A percentile compares a stretch with the other conserved stretches of the same genome.
These are phyloP conservation scores for Neurospora tetrasperma DNA, from an alignment of 495 filamentous ascomycete species.

Conservation along the genomic window DNA sequence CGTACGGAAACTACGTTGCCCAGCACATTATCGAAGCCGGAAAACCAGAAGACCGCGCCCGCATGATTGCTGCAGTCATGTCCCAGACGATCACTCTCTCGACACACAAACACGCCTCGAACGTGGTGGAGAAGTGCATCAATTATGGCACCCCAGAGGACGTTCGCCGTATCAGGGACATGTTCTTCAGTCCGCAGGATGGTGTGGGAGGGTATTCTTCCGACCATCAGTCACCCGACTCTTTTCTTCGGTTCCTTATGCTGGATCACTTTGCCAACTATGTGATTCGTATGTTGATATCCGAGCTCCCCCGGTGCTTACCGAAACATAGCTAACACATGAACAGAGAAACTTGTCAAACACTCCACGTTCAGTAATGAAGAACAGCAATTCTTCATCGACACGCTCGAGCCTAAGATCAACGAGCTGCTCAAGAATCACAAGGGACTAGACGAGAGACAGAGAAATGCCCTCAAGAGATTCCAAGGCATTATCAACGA, in stretches of 20 bases:
- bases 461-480: conserved; percentile 47
- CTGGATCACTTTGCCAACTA: conserved; percentile 94
- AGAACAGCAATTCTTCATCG: not conserved
- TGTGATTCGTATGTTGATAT: conserved; percentile 71
- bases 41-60: conserved; percentile 58
- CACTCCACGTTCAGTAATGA: not conserved
- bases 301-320: no score
- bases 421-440: not conserved
- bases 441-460: not conserved
- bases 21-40: conserved; percentile 90
- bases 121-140: conserved; percentile 95
- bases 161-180: conserved; percentile 58
- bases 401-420: not conserved
- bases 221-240: conserved; percentile 32
- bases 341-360: conserved; percentile 29
- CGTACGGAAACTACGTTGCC: conserved; percentile 94
- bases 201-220: conserved; percentile 26
- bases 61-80: conserved; percentile 65
- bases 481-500: conserved; percentile 50
- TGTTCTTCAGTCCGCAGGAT: conserved; percentile 48
- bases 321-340: conserved; percentile 22
- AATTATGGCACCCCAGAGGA: conserved; percentile 59
- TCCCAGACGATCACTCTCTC: conserved; percentile 62
- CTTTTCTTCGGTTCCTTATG: conserved; percentile 63
- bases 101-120: conserved; percentile 95